Evolutionary conservation across 1,284 basidiomycete species (phyloP).

Genomic region (Marasmius oreades): DNA sequence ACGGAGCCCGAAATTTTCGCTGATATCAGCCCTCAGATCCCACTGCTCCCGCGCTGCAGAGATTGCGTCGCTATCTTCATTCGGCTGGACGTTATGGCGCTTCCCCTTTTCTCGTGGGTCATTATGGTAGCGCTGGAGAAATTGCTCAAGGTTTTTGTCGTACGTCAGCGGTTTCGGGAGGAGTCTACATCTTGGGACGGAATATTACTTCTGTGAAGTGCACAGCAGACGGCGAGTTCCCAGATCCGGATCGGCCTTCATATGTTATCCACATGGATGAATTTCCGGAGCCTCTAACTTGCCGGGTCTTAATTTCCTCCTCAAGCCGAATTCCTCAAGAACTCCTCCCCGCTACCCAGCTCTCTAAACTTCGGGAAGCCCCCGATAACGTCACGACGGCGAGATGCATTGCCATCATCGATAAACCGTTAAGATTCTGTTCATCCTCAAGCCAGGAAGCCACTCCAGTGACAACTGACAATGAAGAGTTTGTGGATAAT

Average conservation of each 20-base stretch:
- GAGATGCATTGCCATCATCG: slow-evolving; percentile 68
- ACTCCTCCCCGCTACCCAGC: slow-evolving; percentile 21
- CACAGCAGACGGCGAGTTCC: not conserved
- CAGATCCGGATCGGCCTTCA: slow-evolving; percentile 10
- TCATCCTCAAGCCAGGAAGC: slow-evolving; percentile 19
- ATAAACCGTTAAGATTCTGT: slow-evolving; percentile 40
- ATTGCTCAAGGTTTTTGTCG: slow-evolving; percentile 94
- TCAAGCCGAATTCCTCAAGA: slow-evolving; percentile 29
- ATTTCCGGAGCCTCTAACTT: slow-evolving; percentile 50
- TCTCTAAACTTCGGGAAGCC: slow-evolving; percentile 13
- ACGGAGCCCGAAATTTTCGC: slow-evolving; percentile 5
- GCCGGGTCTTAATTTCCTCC: slow-evolving; percentile 43
- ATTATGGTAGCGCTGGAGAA: slow-evolving; percentile 92
- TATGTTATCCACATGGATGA: slow-evolving; percentile 57
- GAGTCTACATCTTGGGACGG: slow-evolving; percentile 81
- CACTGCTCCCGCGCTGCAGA: slow-evolving; percentile 57
- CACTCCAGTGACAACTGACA: slow-evolving; percentile 19
- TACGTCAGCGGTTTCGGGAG: slow-evolving; percentile 80
- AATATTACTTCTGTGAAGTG: slow-evolving; percentile 38
- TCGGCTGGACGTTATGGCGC: slow-evolving; percentile 87
- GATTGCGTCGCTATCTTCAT: slow-evolving; percentile 71
- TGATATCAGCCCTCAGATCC: slow-evolving; percentile 43
- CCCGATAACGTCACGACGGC: slow-evolving; percentile 36
- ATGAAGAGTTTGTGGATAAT: slow-evolving; percentile 19
- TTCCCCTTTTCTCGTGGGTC: slow-evolving; percentile 89